Evolutionary conservation across 768 basidiomycete species (phyloP), one percentile per base, ranked within the genome.

Genomic region (Psilocybe sp.): DNA sequence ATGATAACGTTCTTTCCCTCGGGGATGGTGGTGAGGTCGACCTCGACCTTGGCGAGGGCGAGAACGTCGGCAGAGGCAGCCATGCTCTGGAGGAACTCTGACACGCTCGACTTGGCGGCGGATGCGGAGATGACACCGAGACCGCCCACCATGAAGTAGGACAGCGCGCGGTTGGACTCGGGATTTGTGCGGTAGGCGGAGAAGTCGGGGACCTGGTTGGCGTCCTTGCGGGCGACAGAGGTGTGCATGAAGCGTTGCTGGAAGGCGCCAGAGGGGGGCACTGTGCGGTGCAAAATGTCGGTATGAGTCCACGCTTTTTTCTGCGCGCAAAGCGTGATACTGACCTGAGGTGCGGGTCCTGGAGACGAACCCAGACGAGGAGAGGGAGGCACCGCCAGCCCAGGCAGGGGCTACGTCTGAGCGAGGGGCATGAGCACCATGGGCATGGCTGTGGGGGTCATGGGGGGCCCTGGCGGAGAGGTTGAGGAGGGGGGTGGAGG

Each of bases 1-100:
- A 95, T 90, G 70, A 96, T 85, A 59, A 88, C 89, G 66, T 96
- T 95, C 82, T 94, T 95, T 70, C 94, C 94, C 79, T 98, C 93
- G 34, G 97, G 97, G 63, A 99, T 98, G 53, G 71, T 75, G 47
- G 74, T 71, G 53, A 99, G 83, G 35, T 96, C 92, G 52, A 99
- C 84, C 73, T 99, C 97, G 54, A 98, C 92, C 76, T 98, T 98
- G 53, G 97, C 97, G 57, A 98, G 80, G 44, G 97, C 97, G 60
- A 98, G 85, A 46, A 99, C 96, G 65, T 99, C 97, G 33, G 96
- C 94, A 35, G 94, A 96, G 18, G 97, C 97, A 46, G 92, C 80
- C 93, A 99, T 96, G 55, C 92, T 94, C 64, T 87, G 82, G 53
- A 99, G 77, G 74, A 98, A 95, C 69, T 96, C 95, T 53, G 91